Conservation (phyloP, 2,329 filamentous ascomycete genomes). For the Pseudocercospora musae region DNA sequence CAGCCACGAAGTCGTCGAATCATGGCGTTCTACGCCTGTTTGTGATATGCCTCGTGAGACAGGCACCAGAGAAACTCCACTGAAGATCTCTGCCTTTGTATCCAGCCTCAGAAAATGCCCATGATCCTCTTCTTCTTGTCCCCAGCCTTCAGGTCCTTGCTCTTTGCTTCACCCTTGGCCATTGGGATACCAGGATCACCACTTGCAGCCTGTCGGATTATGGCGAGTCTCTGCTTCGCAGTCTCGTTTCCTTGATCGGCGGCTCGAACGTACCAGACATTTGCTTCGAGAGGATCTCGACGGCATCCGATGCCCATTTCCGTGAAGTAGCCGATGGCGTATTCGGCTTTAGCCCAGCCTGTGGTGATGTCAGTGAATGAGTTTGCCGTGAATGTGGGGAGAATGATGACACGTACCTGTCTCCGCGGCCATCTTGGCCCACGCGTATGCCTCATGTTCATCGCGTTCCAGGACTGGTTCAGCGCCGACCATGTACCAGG, state of each 20-base stretch:
- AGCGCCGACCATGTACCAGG: constrained; percentile 97
- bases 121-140: constrained; percentile 32
- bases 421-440: constrained; percentile 84
- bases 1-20: too few species aligned
- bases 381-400: neutral
- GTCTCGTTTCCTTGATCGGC: constrained; percentile 88
- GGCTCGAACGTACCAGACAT: constrained; percentile 96
- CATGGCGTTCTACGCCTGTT: too few species aligned
- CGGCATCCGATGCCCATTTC: constrained; percentile 98
- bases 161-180: constrained; percentile 33
- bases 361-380: constrained; percentile 13
- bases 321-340: constrained; percentile 93
- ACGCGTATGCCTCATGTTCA: constrained; percentile 93
- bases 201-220: constrained; percentile 78
- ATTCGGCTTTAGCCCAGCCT: constrained; percentile 73
- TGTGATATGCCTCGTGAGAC: neutral
- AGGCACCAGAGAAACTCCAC: neutral
- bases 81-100: neutral
- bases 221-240: constrained; percentile 79
- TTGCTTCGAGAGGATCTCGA: constrained; percentile 90
- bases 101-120: constrained; percentile 28
- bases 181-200: constrained; percentile 48
- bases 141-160: constrained; percentile 29
- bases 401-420: constrained; percentile 64
- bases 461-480: constrained; percentile 90